Conservation (phyloP, 805 yeast species). For the Wickerhamiella nectarea region DNA sequence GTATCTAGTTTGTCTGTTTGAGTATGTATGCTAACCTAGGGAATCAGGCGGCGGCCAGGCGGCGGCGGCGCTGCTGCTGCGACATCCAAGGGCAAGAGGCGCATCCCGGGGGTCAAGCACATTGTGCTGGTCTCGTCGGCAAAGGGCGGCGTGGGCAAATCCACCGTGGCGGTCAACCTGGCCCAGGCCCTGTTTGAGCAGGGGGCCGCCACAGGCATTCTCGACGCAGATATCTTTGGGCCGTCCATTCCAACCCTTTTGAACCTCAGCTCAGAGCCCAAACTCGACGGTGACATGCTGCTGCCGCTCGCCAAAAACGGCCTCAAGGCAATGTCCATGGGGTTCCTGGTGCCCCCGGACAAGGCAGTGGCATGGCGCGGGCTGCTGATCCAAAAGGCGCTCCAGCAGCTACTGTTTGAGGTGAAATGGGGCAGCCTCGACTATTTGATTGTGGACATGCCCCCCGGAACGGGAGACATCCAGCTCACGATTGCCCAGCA, state of each 20-base stretch:
- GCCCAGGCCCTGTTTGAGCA: conserved; percentile 45
- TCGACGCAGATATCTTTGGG: conserved; percentile 76
- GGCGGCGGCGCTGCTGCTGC: too few relatives aligned
- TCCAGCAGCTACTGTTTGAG: conserved; percentile 71
- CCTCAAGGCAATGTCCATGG: conserved; percentile 79
- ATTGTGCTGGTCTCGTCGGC: conserved; percentile 60
- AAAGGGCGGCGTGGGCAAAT: conserved; percentile 74
- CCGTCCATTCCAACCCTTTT: conserved; percentile 68
- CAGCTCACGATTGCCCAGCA: conserved; percentile 75
- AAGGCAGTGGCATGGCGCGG: conserved; percentile 77
- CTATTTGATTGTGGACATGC: conserved; percentile 65
- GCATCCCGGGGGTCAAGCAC: conserved; percentile 46
- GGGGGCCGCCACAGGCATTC: conserved; percentile 49
- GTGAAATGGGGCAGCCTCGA: conserved; percentile 63
- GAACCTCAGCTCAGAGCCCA: conserved; percentile 57
- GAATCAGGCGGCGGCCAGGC: conserved; percentile 22
- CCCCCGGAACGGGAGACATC: conserved; percentile 86
- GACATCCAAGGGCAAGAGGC: conserved; percentile 23
- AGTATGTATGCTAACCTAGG: conserved; percentile 25
- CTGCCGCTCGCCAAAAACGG: conserved; percentile 64
- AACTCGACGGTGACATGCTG: conserved; percentile 41
- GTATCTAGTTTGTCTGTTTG: conserved; percentile 20
- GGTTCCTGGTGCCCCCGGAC: conserved; percentile 53
- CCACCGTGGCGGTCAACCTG: conserved; percentile 53
- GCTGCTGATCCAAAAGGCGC: conserved; percentile 71